These are phyloP conservation scores for Annona cherimola DNA, from an alignment of 164 flowering plant genomes.

Conservation along the genomic window DNA sequence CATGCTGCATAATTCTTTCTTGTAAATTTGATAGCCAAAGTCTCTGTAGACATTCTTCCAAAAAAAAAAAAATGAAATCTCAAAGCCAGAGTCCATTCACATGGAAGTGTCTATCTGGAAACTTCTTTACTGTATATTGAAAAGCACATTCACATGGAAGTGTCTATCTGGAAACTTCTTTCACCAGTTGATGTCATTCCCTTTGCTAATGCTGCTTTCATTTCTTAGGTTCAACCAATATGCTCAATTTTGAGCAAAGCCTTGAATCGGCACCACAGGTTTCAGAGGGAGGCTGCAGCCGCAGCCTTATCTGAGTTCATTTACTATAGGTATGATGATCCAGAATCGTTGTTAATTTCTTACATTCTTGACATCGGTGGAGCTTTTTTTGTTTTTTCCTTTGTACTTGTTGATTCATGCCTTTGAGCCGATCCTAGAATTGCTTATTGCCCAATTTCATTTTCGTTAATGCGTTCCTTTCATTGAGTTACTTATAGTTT, in stretches of 20 bases:
- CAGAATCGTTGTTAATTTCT: neutral
- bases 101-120: neutral
- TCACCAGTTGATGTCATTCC: neutral
- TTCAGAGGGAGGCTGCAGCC: slow-evolving; percentile 93
- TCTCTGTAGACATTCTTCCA: too few species aligned
- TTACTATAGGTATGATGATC: slow-evolving; percentile 53
- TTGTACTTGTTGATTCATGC: neutral
- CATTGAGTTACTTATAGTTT: too few species aligned
- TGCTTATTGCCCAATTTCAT: too few species aligned
- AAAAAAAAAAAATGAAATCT: too few species aligned
- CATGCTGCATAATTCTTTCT: too few species aligned
- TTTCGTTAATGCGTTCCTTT: too few species aligned
- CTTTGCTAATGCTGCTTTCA: neutral
- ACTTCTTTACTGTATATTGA: neutral
- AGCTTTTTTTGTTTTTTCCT: neutral
- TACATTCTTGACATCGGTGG: neutral
- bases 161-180: neutral
- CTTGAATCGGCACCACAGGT: slow-evolving; percentile 43
- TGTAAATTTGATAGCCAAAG: too few species aligned
- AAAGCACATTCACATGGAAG: neutral
- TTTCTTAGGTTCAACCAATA: slow-evolving; percentile 57
- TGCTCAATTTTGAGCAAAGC: slow-evolving; percentile 58
- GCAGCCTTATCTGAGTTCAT: slow-evolving; percentile 93
- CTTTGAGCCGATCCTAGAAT: neutral
- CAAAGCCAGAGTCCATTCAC: neutral